phyloP scores from a whole-genome alignment of 2,329 filamentous ascomycete species.

The Cladosporium sp. region DNA sequence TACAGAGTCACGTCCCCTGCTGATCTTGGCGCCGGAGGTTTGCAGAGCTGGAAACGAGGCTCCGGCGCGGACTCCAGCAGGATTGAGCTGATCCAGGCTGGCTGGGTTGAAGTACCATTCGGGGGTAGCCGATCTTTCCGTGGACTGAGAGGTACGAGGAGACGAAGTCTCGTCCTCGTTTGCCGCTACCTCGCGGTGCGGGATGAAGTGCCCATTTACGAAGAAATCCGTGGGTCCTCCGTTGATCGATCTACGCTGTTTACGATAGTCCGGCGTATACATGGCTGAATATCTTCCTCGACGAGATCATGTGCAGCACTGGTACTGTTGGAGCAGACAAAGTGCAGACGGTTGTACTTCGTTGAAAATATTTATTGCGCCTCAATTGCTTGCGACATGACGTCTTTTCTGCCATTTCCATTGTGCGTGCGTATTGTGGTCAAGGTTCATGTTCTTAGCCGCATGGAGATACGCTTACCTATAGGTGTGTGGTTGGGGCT shows the following conservation, averaged over 20 bases:
- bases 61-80: neutral
- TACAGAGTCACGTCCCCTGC: neutral
- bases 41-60: neutral
- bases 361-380: neutral
- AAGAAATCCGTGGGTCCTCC: neutral
- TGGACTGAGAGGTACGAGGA: neutral
- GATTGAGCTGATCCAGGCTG: neutral
- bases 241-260: neutral
- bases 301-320: neutral
- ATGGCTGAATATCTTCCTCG: neutral
- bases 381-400: neutral
- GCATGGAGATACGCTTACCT: neutral
- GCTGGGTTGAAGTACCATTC: neutral
- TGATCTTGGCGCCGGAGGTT: too few species aligned
- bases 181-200: neutral
- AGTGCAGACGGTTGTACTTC: neutral
- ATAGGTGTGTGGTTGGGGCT: neutral
- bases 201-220: neutral
- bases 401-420: neutral
- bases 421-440: neutral
- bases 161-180: neutral
- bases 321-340: neutral
- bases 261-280: neutral
- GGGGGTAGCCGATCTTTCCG: neutral
- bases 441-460: neutral